Base-by-base conservation (phyloP, 2,329 filamentous ascomycete genomes). In the Cordyceps sp. region DNA sequence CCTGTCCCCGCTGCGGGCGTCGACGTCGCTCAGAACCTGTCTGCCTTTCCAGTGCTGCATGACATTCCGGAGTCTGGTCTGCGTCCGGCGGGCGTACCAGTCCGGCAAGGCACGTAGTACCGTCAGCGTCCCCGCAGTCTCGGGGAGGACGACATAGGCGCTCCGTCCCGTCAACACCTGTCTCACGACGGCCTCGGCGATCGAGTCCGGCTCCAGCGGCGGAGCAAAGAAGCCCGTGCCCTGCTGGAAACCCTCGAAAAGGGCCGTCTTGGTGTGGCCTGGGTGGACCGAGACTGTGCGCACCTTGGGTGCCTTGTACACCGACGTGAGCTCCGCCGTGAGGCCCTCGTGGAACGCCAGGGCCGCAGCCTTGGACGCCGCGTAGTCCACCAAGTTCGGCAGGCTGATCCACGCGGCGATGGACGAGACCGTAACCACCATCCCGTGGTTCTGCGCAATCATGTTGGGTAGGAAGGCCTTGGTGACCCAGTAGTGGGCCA, bases 361-460 rank as follows among this genome's bases (percentile, higher is more conserved):
- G 2, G 73, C 67, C 0, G 72, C 76, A 2, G 76, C 67, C 54
- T 84, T 84, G 39, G 64, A 68, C 7, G 70, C 63, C 2, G 62
- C 59, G 53, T 84, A 84, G 53, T 82, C 76, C 24, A 75, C 66
- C 61, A 81, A 67, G 42, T 64, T 64, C 4, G 77, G 69, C 0
- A 70, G 64, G 2, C 66, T 58, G 7, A 72, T 41, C 53, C 69
- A 80, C 10, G 67, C 65, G 0, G 77, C 75, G 30, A 71, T 60
- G 2, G 67, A 74, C 12, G 78, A 71, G 16, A 84, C 64, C 1
- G 74, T 83, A 16, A 83, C 74, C 26, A 84, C 50, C 63, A 79
- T 79, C 37, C 79, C 78, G 54, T 84, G 78, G 54, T 82, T 73
- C 10, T 46, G 47, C 7, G 53, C 46, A 32, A 77, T 52, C 64